Evolutionary conservation across 441 rosid species (phyloP), one percentile per base, ranked within the genome.

Genomic region (Lepidium campestre): DNA sequence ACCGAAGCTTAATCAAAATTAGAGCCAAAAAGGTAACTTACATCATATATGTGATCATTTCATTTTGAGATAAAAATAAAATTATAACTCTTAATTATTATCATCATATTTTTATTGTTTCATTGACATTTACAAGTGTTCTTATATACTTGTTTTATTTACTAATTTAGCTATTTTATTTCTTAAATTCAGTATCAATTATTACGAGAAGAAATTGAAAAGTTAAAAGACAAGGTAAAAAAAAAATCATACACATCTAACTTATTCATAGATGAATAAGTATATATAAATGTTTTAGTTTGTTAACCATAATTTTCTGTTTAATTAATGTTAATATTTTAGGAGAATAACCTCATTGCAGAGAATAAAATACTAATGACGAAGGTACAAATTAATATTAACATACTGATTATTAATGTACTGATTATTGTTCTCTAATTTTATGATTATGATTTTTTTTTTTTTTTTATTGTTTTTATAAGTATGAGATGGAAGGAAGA

Each of bases 11-110:
- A 53, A 64, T 67, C 67, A 84, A 62, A 77, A 83, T 88, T 53
- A 80, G 97, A 80, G 83, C 91, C 25, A 85, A 77, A 84, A 90
- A 90, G 96, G 98, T 90, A 75, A 67, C 14, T 57, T 54, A 37
- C 13, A 47, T 15, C 13, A 47, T 15, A 46, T 15, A 55, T 23
- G 1, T 17, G 15, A 10, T 35, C 14, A 35, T 47, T 47, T 35
- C 15, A 1, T 37, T 37, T 19, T 18, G 2, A 20, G 13, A 42
- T 32, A 14, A 34, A 55, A 32, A 45, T 22, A 8, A 20, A 32
- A 13, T 3, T 4, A 53, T 4, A 8, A 19, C 14, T 32, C 29
- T 13, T 61, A 25, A 5, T 25, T 25, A 5, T 25, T 25, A 45
- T 13, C 14, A 46, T n/a, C 44, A n/a, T 34, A 32, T 29, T 20